phyloP scores from a whole-genome alignment of 805 yeast genomes.

The Candida sithepensis region DNA sequence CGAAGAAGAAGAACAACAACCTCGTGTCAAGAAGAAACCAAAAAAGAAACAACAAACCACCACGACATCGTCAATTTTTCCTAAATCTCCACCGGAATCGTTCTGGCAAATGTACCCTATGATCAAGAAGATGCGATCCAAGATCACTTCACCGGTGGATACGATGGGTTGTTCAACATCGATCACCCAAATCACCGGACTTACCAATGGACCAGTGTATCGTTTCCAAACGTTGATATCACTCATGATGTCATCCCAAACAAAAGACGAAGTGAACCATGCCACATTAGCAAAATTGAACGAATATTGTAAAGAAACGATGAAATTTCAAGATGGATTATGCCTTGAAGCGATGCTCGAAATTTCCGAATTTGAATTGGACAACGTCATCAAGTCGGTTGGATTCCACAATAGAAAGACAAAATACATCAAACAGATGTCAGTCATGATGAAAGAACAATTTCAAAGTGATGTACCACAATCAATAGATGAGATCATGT shows the following conservation, averaged over 20 bases:
- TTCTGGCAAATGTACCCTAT: constrained; percentile 57
- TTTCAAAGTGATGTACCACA: constrained; percentile 71
- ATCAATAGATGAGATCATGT: constrained; percentile 57
- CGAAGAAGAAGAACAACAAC: not conserved
- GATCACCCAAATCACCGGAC: constrained; percentile 40
- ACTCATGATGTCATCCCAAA: constrained; percentile 85
- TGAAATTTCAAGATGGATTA: constrained; percentile 45
- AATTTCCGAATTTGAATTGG: constrained; percentile 55
- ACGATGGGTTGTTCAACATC: constrained; percentile 77
- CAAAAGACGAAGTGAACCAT: constrained; percentile 83
- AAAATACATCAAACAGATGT: constrained; percentile 57
- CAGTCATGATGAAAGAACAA: constrained; percentile 45
- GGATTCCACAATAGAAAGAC: constrained; percentile 89
- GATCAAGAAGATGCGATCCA: constrained; percentile 63
- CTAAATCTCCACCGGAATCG: constrained; percentile 27
- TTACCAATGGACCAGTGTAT: constrained; percentile 36
- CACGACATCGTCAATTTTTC: constrained; percentile 4
- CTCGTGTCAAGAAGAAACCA: not conserved
- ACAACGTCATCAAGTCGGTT: constrained; percentile 65
- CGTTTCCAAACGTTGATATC: constrained; percentile 77
- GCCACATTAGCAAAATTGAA: constrained; percentile 67
- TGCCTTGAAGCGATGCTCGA: constrained; percentile 50
- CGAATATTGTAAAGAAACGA: constrained; percentile 35
- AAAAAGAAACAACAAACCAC: not conserved
- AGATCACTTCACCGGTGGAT: constrained; percentile 80